Conservation (phyloP, 2,329 filamentous ascomycete species). For the Paraphaeosphaeria minitans region DNA sequence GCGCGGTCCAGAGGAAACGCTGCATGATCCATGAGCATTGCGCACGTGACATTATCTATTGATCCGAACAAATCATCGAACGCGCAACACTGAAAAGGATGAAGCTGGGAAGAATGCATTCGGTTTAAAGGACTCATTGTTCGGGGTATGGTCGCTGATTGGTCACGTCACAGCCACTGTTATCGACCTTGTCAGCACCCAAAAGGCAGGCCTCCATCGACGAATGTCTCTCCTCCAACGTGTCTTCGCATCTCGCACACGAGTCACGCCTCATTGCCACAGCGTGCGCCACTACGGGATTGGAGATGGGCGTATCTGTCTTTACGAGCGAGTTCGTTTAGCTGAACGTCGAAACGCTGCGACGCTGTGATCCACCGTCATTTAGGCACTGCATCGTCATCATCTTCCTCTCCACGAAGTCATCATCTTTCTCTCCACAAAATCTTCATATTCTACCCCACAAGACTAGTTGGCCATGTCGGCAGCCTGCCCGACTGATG, state of each 20-base stretch:
- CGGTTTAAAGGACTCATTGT: neutral
- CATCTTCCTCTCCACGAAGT: too few species aligned
- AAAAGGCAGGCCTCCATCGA: neutral
- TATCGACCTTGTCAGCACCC: slow-evolving; percentile 2
- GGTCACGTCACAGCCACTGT: neutral
- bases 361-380: neutral
- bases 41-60: neutral
- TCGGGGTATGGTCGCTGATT: neutral
- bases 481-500: slow-evolving; percentile 25
- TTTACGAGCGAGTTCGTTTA: slow-evolving; percentile 11
- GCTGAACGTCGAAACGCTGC: slow-evolving; percentile 13
- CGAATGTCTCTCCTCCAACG: neutral
- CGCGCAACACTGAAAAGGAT: too few species aligned
- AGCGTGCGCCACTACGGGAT: neutral
- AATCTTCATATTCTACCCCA: too few species aligned
- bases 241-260: neutral
- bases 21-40: neutral
- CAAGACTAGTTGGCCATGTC: slow-evolving; percentile 17
- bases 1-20: slow-evolving; percentile 1
- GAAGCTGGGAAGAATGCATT: neutral
- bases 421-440: too few species aligned
- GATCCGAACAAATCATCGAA: neutral
- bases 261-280: slow-evolving; percentile 5
- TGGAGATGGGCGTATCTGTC: neutral
- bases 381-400: neutral